Conservation (phyloP, 2,329 filamentous ascomycete genomes). For the Colletotrichum cereale region DNA sequence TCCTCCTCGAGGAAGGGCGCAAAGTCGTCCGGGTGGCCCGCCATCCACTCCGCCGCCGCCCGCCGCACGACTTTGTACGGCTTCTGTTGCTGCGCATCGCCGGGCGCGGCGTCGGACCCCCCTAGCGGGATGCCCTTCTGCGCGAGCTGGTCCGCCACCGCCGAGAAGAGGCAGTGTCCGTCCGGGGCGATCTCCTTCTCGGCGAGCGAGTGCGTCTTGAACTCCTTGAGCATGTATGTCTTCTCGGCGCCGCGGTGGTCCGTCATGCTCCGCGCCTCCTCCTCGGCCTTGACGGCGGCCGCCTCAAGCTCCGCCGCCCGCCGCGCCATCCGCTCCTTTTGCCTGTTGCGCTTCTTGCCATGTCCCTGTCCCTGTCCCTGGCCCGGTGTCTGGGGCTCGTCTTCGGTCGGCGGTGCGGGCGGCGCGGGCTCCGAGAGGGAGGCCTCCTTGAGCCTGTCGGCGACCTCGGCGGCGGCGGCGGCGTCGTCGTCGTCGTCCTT, state of each 20-base stretch:
- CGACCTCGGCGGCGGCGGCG: slow-evolving; percentile 46
- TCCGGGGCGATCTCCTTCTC: slow-evolving; percentile 89
- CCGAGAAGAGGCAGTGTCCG: slow-evolving; percentile 94
- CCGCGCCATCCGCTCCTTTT: slow-evolving; percentile 90
- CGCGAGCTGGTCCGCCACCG: slow-evolving; percentile 85
- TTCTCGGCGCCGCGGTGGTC: slow-evolving; percentile 80
- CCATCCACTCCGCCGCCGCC: slow-evolving; percentile 83
- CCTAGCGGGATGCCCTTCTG: slow-evolving; percentile 61
- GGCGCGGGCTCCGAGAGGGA: slow-evolving; percentile 8
- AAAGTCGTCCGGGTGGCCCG: slow-evolving; percentile 81
- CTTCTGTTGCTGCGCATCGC: slow-evolving; percentile 31
- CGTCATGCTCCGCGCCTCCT: slow-evolving; percentile 81
- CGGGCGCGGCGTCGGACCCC: slow-evolving; percentile 11
- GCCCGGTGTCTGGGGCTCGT: slow-evolving; percentile 37
- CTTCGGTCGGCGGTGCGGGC: slow-evolving; percentile 33
- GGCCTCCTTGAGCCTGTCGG: slow-evolving; percentile 34
- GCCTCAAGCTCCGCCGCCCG: slow-evolving; percentile 88
- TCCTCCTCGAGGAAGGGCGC: slow-evolving; percentile 88
- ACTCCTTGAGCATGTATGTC: slow-evolving; percentile 75
- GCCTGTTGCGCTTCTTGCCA: slow-evolving; percentile 85
- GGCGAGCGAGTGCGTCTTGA: slow-evolving; percentile 72
- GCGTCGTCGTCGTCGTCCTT: slow-evolving; percentile 40
- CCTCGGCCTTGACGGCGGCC: slow-evolving; percentile 73
- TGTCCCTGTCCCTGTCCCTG: slow-evolving; percentile 42
- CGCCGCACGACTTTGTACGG: slow-evolving; percentile 76